phyloP scores from a whole-genome alignment of 2,329 filamentous ascomycete species.

The Echinosphaeria canescens region DNA sequence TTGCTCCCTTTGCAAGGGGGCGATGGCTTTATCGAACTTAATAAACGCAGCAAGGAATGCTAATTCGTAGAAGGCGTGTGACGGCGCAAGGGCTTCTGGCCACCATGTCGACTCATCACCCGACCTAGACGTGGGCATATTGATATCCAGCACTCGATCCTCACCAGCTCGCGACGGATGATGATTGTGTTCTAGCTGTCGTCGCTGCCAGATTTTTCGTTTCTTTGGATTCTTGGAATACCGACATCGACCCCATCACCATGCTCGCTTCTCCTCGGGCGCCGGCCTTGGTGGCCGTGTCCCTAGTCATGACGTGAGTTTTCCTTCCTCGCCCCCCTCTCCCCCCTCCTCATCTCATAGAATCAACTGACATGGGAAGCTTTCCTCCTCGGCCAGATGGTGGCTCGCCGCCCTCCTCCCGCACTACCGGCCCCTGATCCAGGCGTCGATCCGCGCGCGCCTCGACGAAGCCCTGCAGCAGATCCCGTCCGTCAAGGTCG shows the following conservation, averaged over 20 bases:
- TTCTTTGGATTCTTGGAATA: not conserved
- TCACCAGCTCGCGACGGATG: too few species aligned
- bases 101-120: too few species aligned
- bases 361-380: not conserved
- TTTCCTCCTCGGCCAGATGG: conserved; percentile 15
- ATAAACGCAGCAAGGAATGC: too few species aligned
- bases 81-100: too few species aligned
- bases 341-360: too few species aligned
- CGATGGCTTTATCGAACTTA: too few species aligned
- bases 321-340: not conserved
- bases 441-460: conserved; percentile 13
- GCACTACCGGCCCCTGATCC: conserved; percentile 18
- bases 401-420: conserved; percentile 20
- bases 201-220: conserved; percentile 1
- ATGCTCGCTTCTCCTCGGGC: conserved; percentile 12
- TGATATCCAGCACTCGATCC: too few species aligned
- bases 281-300: conserved; percentile 13
- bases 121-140: too few species aligned
- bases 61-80: too few species aligned
- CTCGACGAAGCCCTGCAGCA: conserved; percentile 17
- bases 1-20: too few species aligned
- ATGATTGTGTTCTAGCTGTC: too few species aligned
- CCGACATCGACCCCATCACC: conserved; percentile 5
- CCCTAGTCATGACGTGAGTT: conserved; percentile 16
- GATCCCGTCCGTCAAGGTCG: conserved; percentile 16